Evolutionary conservation across 371 early-diverging fungal species (phyloP), one percentile per base, ranked within the genome.

Genomic region (Mortierella sp.): DNA sequence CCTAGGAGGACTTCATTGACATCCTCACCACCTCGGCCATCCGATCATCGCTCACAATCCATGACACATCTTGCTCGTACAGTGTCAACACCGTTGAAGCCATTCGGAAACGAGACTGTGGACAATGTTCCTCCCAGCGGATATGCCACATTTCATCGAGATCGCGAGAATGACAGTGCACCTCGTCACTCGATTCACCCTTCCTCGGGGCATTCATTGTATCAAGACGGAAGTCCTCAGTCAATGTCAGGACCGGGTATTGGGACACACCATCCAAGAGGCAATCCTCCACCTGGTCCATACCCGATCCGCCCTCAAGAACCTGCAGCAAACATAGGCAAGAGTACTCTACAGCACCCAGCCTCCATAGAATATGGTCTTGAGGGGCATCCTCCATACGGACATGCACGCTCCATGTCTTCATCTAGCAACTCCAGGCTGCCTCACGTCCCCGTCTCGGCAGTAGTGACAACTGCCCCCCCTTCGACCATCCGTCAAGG

Each of bases 41-140:
- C 69, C 15, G 70, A 69, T n/a, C 59, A 65, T 32, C 53, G 55
- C 16, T n/a, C 61, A 13, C 72, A 59, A 13, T 48, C 64, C 4
- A 19, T 61, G 50, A 13, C 65, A 16, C 63, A 58, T 1, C 24
- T 65, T 43, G 22, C 58, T 41, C 43, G 10, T 3, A 5, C 62
- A 40, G 62, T n/a, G 21, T n/a, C 65, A 4, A 32, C 53, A 21
- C 55, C 33, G 8, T 10, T 40, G 16, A 64, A 64, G 40, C 1
- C 21, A 3, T 53, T 9, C 36, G 53, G 38, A n/a, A 55, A 64
- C 32, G 19, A 47, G 4, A 1, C 32, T 7, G 63, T 10, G 11
- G 52, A 63, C 45, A 33, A 5, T 19, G 15, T 24, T 15, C 21
- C 57, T 21, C 5, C 55, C 22, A 24, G 24, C n/a, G 65, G 57